These are phyloP conservation scores for Hyaloraphidium curvatum DNA, from an alignment of 192 early-diverging fungal species.

Conservation along the genomic window DNA sequence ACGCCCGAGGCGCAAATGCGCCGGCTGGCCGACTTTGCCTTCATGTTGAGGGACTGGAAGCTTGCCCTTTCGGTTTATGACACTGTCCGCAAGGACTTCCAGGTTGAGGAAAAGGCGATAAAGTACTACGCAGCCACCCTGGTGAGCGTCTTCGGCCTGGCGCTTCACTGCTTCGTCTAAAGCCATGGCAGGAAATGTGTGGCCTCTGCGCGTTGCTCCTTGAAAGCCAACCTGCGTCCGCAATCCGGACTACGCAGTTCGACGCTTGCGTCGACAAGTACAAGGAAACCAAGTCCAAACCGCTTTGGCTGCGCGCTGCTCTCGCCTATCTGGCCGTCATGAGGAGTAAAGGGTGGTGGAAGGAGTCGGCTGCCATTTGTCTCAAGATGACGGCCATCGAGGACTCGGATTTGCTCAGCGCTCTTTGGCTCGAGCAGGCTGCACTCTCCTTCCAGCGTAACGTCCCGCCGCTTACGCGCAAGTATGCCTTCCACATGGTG, in stretches of 20 bases:
- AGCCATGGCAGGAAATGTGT: slow-evolving; percentile 66
- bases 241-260: too few species aligned
- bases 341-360: neutral
- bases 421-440: slow-evolving; percentile 75
- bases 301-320: neutral
- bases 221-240: neutral
- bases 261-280: slow-evolving; percentile 57
- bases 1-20: slow-evolving; percentile 85
- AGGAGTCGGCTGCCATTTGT: neutral
- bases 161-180: too few species aligned
- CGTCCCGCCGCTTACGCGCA: slow-evolving; percentile 45
- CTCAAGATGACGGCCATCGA: slow-evolving; percentile 8
- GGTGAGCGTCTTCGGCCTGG: too few species aligned
- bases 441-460: slow-evolving; percentile 53
- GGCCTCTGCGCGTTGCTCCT: slow-evolving; percentile 42
- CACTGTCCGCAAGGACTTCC: slow-evolving; percentile 37
- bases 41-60: slow-evolving; percentile 87
- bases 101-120: neutral
- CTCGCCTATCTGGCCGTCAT: neutral
- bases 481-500: slow-evolving; percentile 77
- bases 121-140: slow-evolving; percentile 26
- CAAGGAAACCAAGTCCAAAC: too few species aligned
- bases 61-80: slow-evolving; percentile 84
- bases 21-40: slow-evolving; percentile 83
- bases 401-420: slow-evolving; percentile 58